These are phyloP conservation scores for Saccharomycopsis oosterbeekiorum DNA, from an alignment of 805 yeast genomes.

Conservation along the genomic window DNA sequence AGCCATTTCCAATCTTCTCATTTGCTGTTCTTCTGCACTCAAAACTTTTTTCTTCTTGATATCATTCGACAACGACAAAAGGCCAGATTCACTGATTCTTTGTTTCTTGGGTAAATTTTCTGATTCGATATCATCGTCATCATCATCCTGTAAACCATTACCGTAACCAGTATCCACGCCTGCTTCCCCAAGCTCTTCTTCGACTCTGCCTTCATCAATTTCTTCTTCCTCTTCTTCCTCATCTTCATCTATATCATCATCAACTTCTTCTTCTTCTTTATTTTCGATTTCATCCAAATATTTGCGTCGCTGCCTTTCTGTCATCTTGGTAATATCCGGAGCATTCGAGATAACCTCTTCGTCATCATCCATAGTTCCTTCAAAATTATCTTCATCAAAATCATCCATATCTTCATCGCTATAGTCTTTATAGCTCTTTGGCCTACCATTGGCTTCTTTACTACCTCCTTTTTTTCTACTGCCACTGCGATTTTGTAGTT, in stretches of 20 bases:
- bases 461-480: not conserved
- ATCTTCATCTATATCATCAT: not conserved
- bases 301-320: constrained; percentile 46
- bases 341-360: constrained; percentile 30
- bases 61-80: constrained; percentile 31
- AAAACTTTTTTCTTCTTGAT: constrained; percentile 42
- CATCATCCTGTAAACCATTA: not conserved
- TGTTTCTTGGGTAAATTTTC: not conserved
- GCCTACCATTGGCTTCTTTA: not conserved
- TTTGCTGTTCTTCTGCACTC: constrained; percentile 75
- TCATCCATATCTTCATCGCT: constrained; percentile 26
- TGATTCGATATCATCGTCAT: not conserved
- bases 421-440: constrained; percentile 7
- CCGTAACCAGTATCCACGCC: not conserved
- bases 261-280: not conserved
- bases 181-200: not conserved
- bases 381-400: constrained; percentile 12
- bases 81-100: not conserved
- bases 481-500: not conserved
- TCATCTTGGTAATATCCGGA: constrained; percentile 39
- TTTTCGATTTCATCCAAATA: constrained; percentile 25
- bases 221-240: constrained; percentile 1
- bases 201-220: constrained; percentile 16
- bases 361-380: constrained; percentile 17
- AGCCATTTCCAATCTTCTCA: constrained; percentile 79